phyloP scores from a whole-genome alignment of 2,329 filamentous ascomycete species.

The Penicillium aurantiogriseum region DNA sequence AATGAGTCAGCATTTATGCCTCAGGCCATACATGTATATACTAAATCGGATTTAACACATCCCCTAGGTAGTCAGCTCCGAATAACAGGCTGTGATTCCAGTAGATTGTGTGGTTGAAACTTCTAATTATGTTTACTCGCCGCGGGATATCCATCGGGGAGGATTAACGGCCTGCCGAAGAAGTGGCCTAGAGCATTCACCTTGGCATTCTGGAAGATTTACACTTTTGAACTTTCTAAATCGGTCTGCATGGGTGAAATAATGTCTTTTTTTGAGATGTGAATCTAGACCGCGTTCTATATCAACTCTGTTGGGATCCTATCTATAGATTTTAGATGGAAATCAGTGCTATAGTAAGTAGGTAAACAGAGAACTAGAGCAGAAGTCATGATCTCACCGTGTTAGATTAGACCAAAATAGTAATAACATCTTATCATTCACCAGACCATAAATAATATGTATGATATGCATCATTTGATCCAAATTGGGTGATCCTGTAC shows the following conservation, averaged over 20 bases:
- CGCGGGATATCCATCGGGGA: not conserved
- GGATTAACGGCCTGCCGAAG: not conserved
- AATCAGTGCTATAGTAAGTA: not conserved
- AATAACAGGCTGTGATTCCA: not conserved
- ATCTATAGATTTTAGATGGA: not conserved
- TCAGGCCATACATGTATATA: not conserved
- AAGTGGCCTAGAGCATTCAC: not conserved
- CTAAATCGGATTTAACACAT: not conserved
- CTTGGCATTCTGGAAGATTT: conserved; percentile 7
- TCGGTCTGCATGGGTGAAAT: not conserved
- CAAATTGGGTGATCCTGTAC: not conserved
- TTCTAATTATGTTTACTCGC: not conserved
- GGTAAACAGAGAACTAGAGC: not conserved
- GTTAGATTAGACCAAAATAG: not conserved
- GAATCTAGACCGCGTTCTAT: not conserved
- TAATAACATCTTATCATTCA: not conserved
- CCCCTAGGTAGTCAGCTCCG: not conserved
- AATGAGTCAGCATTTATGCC: not conserved
- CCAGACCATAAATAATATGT: not conserved
- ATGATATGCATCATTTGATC: not conserved
- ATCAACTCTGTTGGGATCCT: rapidly evolving
- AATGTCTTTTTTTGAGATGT: not conserved
- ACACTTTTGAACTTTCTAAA: not conserved
- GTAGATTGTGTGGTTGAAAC: not conserved
- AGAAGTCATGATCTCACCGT: not conserved